phyloP scores from a whole-genome alignment of 768 basidiomycete species.

The Hericium erinaceus region DNA sequence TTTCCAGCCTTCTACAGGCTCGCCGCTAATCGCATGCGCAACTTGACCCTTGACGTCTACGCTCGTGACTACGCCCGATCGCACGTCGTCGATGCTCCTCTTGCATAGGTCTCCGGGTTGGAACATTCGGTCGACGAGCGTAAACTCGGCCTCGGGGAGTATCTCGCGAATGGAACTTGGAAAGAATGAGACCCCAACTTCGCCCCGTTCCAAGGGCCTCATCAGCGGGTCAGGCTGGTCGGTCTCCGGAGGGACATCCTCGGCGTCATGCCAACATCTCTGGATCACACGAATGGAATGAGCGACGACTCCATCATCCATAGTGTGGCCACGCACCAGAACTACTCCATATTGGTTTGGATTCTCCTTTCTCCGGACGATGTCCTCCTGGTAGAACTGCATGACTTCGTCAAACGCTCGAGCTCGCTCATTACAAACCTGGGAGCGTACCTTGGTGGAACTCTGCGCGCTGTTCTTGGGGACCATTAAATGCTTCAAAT shows the following conservation, averaged over 20 bases:
- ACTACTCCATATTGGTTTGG: constrained; percentile 45
- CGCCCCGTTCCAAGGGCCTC: constrained; percentile 65
- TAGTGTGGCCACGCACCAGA: constrained; percentile 35
- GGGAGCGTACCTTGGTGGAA: constrained; percentile 24
- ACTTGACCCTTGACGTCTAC: constrained; percentile 56
- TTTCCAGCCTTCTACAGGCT: constrained; percentile 55
- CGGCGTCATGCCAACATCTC: constrained; percentile 87
- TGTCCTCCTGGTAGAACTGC: constrained; percentile 33
- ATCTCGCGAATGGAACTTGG: constrained; percentile 53
- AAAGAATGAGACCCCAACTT: constrained; percentile 74
- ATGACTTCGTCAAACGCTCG: neutral
- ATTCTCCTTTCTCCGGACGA: constrained; percentile 25
- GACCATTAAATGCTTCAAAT: constrained; percentile 18
- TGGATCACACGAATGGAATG: constrained; percentile 22
- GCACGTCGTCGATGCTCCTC: constrained; percentile 61
- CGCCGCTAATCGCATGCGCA: constrained; percentile 64
- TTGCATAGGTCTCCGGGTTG: constrained; percentile 79
- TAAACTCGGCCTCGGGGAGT: constrained; percentile 56
- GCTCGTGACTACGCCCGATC: constrained; percentile 66
- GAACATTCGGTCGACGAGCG: constrained; percentile 68
- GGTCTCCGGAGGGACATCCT: constrained; percentile 45
- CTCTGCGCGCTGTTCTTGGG: constrained; percentile 14
- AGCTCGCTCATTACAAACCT: neutral
- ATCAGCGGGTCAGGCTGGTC: constrained; percentile 58
- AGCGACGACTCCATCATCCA: neutral